Evolutionary conservation across 257 asterid species (phyloP), one percentile per base, ranked within the genome.

Genomic region (Solanum habrochaites): DNA sequence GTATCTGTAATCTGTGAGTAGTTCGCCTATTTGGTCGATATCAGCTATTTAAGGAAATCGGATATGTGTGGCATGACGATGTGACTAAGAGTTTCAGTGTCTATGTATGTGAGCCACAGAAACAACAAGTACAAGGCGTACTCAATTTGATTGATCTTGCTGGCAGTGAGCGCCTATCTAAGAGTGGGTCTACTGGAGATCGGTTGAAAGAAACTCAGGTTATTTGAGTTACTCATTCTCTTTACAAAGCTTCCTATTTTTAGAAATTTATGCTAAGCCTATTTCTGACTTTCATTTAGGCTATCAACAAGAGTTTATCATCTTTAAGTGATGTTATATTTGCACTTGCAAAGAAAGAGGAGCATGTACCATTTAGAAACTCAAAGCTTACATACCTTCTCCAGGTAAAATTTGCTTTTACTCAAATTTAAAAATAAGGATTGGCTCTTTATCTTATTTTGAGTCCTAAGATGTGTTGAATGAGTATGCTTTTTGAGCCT

Each of bases 381-480:
- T 97, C 99, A 40, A 96, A 96, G 89, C 93, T 97, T n/a, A 97
- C 98, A 2, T 96, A 97, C 91, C 98, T 97, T 92, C 99, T 97
- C 89, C 99, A 97, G 99, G 99, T 96, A 94, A 75, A 32, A 70
- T 67, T 67, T 72, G 14, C 27, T 78, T 27, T 15, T 25, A 10
- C 40, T 16, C 66, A 25, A 78, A 8, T 23, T 74, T 40, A 12
- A 40, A 39, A 40, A 16, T 12, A 42, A 40, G 25, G 82, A 74
- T 23, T 21, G 81, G 15, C 16, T 23, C 45, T 72, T 40, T 52
- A 15, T 71, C 80, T 39, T 73, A 21, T 86, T 87, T 43, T 82
- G 66, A 42, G 58, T 72, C n/a, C 64, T 49, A 66, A 32, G 67
- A 62, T 64, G 39, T 43, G 40, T 20, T 9, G 25, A 31, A 64